Base-by-base conservation (phyloP, 176 grass and related monocot genomes). In the Aegilops umbellulata region DNA sequence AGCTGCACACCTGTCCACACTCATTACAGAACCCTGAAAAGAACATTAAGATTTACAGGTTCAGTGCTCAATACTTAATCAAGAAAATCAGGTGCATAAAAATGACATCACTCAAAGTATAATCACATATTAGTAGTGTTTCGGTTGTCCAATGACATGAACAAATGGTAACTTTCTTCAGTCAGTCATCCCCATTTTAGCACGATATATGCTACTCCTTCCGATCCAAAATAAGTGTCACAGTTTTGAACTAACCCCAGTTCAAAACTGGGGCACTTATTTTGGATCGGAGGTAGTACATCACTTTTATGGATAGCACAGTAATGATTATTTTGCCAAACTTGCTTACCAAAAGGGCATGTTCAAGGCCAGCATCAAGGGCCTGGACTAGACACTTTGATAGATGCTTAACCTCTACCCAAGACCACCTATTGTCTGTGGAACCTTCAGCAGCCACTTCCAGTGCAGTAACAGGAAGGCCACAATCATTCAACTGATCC, bases 351-450 rank as follows among this genome's bases (percentile, higher is more conserved):
- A 98, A 88, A 65, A 98, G 88, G 57, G 94, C 78, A 2, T 99
- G 97, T 76, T 99, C 97, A 82, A 96, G 92, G 83, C 94, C 97
- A 80, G 94, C 97, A 88, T 99, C 97, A 91, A 99, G 97, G 10
- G 94, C 97, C 82, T 92, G 97, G 75, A 99, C 80, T 63, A 99
- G 90, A 90, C 94, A 94, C 32, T 91, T 86, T 20, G 97, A 99
- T 57, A 99, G 77, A 92, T 83, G 76, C 85, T 99, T 96, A 60
- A 96, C 93, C 90, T 99, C 97, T 76, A 90, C 85, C 97, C 97
- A 99, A 47, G 91, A 94, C 97, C 97, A 99, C 63, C 76, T 92
- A 82, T 91, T 93, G 65, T 99, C 85, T 22, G 41, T 84, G 68
- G 92, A 91, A 82, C 88, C 88, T 92, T 98, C 96, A 83, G 90